Evolutionary conservation across 176 grass and related monocot species (phyloP).

Genomic region (Raddia guianensis): DNA sequence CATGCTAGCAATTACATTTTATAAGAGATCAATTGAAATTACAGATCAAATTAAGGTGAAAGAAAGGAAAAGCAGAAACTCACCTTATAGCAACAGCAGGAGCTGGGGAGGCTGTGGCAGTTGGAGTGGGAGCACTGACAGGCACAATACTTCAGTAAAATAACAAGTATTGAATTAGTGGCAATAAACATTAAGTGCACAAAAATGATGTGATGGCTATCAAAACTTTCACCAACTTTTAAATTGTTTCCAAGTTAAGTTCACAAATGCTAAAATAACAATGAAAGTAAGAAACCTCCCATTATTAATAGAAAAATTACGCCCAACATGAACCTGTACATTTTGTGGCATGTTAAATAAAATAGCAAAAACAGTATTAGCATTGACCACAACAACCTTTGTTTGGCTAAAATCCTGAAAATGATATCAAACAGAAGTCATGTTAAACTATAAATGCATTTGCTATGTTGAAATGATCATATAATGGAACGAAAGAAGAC

Average conservation of each 20-base stretch:
- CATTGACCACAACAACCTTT: neutral
- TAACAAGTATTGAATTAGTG: slow-evolving; percentile 40
- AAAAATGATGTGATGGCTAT: neutral
- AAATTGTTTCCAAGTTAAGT: neutral
- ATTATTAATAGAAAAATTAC: neutral
- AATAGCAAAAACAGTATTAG: neutral
- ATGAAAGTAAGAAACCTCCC: neutral
- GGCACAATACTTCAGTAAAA: slow-evolving; percentile 54
- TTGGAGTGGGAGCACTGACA: slow-evolving; percentile 54
- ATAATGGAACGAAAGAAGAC: neutral
- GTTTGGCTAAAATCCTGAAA: no score
- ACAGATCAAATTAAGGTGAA: slow-evolving; percentile 20
- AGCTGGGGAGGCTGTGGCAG: slow-evolving; percentile 57
- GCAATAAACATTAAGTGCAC: slow-evolving; percentile 18
- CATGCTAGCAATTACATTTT: slow-evolving; percentile 15
- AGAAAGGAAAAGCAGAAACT: slow-evolving; percentile 42
- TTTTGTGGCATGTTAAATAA: slow-evolving; percentile 3
- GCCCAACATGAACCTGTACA: neutral
- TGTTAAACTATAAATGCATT: no score
- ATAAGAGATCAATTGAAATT: neutral
- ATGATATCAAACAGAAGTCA: no score
- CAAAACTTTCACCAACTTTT: slow-evolving; percentile 4
- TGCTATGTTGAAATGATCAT: no score
- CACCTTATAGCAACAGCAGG: slow-evolving; percentile 60
- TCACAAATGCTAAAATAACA: slow-evolving; percentile 3